These are phyloP conservation scores for Botryotinia convoluta DNA, from an alignment of 2,329 filamentous ascomycete genomes.

Conservation along the genomic window DNA sequence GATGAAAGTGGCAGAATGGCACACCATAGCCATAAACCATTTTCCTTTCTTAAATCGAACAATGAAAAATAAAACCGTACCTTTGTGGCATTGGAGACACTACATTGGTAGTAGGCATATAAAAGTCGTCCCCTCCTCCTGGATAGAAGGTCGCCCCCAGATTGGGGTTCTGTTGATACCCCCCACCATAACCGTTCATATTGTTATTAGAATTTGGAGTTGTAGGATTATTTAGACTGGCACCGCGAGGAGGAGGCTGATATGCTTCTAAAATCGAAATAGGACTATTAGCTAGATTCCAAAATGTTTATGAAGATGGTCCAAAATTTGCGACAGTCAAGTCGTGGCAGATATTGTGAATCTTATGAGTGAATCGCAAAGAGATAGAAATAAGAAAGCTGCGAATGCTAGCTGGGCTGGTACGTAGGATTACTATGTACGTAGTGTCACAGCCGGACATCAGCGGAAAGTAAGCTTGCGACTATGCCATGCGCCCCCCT, in stretches of 20 bases:
- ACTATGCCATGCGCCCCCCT: conserved; percentile 5
- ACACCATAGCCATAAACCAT: not conserved
- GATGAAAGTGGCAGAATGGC: conserved; percentile 3
- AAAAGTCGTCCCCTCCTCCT: conserved; percentile 65
- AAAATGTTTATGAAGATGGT: not conserved
- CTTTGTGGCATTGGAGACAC: conserved; percentile 69
- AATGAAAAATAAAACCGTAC: conserved; percentile 41
- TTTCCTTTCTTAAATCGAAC: not conserved
- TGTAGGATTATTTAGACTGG: conserved; percentile 1
- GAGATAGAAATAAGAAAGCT: not conserved
- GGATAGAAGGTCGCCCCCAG: conserved; percentile 66
- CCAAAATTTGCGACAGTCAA: not conserved
- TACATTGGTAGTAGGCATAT: conserved; percentile 56
- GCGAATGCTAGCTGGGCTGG: not conserved
- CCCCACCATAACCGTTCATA: conserved; percentile 22
- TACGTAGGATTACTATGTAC: not conserved
- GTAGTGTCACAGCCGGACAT: not conserved
- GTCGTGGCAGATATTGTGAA: not conserved
- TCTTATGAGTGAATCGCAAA: not conserved
- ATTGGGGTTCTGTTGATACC: conserved; percentile 31
- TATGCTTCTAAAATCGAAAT: not conserved
- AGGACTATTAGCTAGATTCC: not conserved
- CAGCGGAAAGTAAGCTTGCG: not conserved
- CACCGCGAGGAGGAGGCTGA: conserved; percentile 16
- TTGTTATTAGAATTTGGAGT: conserved; percentile 10